Evolutionary conservation across 805 yeast species (phyloP), one percentile per base, ranked within the genome.

Genomic region (Ogataea salicorniae): DNA sequence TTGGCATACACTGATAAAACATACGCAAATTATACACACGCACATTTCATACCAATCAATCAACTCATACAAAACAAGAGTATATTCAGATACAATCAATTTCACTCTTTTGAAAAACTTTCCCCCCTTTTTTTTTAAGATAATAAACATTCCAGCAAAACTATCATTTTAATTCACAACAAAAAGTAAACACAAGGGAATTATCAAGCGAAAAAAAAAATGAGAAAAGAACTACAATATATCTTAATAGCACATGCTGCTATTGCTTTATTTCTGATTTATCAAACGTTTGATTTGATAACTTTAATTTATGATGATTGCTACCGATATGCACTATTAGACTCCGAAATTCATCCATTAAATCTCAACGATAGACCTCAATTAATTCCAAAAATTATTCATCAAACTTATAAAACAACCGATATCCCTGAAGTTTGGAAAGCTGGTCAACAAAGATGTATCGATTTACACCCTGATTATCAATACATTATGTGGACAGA

Each of bases 401-500:
- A 91, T 63, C 97, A 91, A 66, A 91, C 97, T 14, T 91, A 91
- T 67, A 90, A 87, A 63, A 85, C 87, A 18, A 75, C 71, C 14
- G 76, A 82, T 18, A 79, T 90, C 15, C 97, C 97, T 3, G 90
- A 81, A 43, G 72, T 76, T 42, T 91, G 97, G 97, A 72, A 70
- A 50, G 77, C 75, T 6, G 89, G 95, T 29, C 96, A 87, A 60
- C 76, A 81, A 61, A 77, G 79, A 23, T 88, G 96, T 62, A 74
- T 80, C 38, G 86, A 85, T 51, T 68, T 84, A 47, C 95, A 91
- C 62, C 92, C 94, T 1, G 97, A 89, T 66, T 91, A 87, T 62
- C 82, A 87, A 64, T 90, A 90, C 67, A 83, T 83, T 40, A 66
- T 90, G 34, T 90, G 97, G 97, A 91, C 97, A 5, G 97, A 90